phyloP scores from a whole-genome alignment of 768 basidiomycete species.

The Phanerochaete sordida region DNA sequence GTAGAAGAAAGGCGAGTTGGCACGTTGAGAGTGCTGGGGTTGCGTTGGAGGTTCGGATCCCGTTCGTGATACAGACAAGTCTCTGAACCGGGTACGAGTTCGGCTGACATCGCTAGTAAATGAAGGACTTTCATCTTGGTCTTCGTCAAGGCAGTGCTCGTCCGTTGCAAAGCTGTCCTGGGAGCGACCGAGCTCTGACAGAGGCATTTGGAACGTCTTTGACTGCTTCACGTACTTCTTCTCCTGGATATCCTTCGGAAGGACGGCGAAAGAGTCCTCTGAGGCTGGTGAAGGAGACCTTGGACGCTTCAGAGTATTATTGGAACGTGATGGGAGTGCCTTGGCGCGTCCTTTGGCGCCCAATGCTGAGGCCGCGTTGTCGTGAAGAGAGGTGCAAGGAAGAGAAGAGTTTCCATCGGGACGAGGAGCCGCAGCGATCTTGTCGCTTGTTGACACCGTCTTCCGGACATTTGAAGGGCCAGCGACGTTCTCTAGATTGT shows the following conservation, averaged over 20 bases:
- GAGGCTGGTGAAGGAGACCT: slow-evolving; percentile 41
- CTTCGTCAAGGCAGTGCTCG: slow-evolving; percentile 2
- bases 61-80: background rate
- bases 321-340: slow-evolving; percentile 21
- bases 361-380: background rate
- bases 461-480: background rate
- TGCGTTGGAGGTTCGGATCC: background rate
- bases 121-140: background rate
- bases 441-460: background rate
- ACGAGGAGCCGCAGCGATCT: background rate
- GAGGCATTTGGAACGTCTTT: slow-evolving; percentile 42
- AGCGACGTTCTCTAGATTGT: background rate
- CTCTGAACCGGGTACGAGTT: background rate
- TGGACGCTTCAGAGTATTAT: slow-evolving; percentile 6
- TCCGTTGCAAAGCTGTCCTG: slow-evolving; percentile 17
- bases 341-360: background rate
- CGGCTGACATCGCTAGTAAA: background rate
- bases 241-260: slow-evolving; percentile 42
- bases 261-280: slow-evolving; percentile 60
- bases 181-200: slow-evolving; percentile 45
- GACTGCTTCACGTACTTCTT: slow-evolving; percentile 41
- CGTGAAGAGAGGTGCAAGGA: background rate
- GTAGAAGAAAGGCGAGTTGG: background rate
- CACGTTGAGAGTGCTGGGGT: background rate
- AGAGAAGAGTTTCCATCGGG: background rate